Evolutionary conservation across 257 asterid genomes (phyloP), one percentile per base, ranked within the genome.

Genomic region (Marsdenia floribunda): DNA sequence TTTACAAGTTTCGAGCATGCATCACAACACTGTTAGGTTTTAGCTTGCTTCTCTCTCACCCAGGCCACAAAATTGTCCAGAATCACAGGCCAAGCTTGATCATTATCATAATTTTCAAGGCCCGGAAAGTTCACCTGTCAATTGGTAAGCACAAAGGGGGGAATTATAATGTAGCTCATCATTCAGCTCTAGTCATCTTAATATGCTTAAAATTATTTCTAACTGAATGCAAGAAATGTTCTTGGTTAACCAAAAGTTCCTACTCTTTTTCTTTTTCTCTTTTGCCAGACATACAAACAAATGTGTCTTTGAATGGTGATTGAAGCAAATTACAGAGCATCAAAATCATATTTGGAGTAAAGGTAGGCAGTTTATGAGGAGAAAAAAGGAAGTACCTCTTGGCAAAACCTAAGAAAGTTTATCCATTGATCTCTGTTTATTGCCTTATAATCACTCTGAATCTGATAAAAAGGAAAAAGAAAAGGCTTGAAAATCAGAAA

Each of bases 371-470:
- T 58, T 47, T 24, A 75, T 0, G 59, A 33, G 10, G 42, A 44
- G 24, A 40, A 61, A 40, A 37, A 70, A 29, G 55, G 44, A 71
- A 22, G 35, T 81, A 91, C 98, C 97, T 91, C 97, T 61, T 85
- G 82, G 87, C 91, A 88, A 83, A 93, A 93, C 57, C 96, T 88
- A 78, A 78, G 87, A 85, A 93, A 84, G 47, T 90, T 93, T 79
- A 83, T 85, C 98, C 98, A 93, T 61, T 93, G 97, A 86, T 93
- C 97, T 92, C 84, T 81, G 87, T 85, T 91, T 70, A 93, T 86
- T 80, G 89, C 98, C 85, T 87, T 91, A 79, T 88, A 91, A 68
- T 91, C 96, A 12, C n/a, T 77, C 85, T 93, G 98, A 68, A 75
- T 78, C 98, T 93, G 92, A 49, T 46, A 38, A 70, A 13, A 16